These are phyloP conservation scores for Diaporthe citrichinensis DNA, from an alignment of 2,329 filamentous ascomycete species.

Conservation along the genomic window DNA sequence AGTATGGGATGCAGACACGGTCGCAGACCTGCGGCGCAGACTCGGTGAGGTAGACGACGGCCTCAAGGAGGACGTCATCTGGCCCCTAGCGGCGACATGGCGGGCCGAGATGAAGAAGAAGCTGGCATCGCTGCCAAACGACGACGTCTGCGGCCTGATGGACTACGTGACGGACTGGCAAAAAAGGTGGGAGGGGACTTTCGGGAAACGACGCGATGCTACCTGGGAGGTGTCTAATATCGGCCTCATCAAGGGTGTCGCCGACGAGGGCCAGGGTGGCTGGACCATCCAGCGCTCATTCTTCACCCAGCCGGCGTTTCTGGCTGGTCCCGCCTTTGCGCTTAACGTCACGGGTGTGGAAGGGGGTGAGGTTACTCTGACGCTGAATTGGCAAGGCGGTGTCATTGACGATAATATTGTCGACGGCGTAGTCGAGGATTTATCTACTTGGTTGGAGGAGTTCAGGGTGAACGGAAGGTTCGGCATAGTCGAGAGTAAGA, in stretches of 20 bases:
- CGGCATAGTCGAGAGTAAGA: constrained; percentile 37
- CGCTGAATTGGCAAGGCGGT: constrained; percentile 63
- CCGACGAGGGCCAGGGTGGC: constrained; percentile 36
- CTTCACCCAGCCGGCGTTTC: constrained; percentile 65
- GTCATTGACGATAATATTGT: constrained; percentile 57
- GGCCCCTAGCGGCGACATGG: constrained; percentile 56
- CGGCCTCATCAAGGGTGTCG: constrained; percentile 54
- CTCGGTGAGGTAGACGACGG: constrained; percentile 35
- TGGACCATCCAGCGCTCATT: constrained; percentile 60
- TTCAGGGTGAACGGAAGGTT: constrained; percentile 47
- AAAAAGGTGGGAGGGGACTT: constrained; percentile 55
- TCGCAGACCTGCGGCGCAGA: constrained; percentile 46
- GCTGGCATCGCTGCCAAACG: constrained; percentile 52
- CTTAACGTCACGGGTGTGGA: constrained; percentile 64
- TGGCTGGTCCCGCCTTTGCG: constrained; percentile 58
- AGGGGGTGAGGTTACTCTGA: constrained; percentile 57
- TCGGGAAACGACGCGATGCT: constrained; percentile 57
- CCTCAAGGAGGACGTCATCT: constrained; percentile 53
- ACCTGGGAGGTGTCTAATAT: constrained; percentile 70
- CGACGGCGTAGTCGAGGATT: constrained; percentile 53
- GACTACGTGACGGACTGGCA: constrained; percentile 60
- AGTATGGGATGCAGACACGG: constrained; percentile 46
- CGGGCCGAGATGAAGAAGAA: constrained; percentile 53
- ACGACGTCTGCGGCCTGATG: constrained; percentile 61
- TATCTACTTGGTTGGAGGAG: constrained; percentile 50